phyloP scores from a whole-genome alignment of 169 alveolate genomes.

The Plasmodium chabaudi region DNA sequence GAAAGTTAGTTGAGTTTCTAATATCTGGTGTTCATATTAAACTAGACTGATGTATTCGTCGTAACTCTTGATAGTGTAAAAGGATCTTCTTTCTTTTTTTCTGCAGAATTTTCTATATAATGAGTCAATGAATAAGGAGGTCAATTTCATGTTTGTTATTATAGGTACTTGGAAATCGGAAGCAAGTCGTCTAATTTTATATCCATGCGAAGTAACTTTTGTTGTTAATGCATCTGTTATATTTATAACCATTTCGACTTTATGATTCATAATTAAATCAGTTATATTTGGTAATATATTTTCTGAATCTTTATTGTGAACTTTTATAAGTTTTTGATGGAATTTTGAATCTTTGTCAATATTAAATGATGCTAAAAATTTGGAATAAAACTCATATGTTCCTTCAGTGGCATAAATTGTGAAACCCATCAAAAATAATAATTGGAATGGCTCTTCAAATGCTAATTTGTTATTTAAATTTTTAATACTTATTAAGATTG shows the following conservation, averaged over 20 bases:
- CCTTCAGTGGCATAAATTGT: constrained; percentile 87
- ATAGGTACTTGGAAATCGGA: constrained; percentile 80
- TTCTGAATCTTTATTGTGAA: constrained; percentile 70
- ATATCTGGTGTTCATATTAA: not conserved
- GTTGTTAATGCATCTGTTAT: constrained; percentile 80
- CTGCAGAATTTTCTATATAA: constrained; percentile 78
- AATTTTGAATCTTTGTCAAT: constrained; percentile 67
- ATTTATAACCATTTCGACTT: constrained; percentile 83
- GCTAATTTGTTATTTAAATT: constrained; percentile 80
- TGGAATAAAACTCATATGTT: constrained; percentile 77
- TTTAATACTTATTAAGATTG: constrained; percentile 80
- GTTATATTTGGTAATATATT: constrained; percentile 52
- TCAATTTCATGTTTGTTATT: constrained; percentile 81
- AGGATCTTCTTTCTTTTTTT: constrained; percentile 78
- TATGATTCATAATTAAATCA: constrained; percentile 79
- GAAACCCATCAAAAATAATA: constrained; percentile 80
- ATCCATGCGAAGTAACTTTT: constrained; percentile 78
- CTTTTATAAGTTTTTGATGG: constrained; percentile 77
- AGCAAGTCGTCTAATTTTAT: constrained; percentile 83
- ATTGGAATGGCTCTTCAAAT: constrained; percentile 79
- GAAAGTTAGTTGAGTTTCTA: too few species aligned
- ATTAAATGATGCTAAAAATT: constrained; percentile 53
- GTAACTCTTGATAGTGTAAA: constrained; percentile 81
- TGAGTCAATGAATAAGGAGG: constrained; percentile 82
- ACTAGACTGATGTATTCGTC: constrained; percentile 80